phyloP scores from a whole-genome alignment of 2,329 filamentous ascomycete genomes.

The Penicillium sp. region DNA sequence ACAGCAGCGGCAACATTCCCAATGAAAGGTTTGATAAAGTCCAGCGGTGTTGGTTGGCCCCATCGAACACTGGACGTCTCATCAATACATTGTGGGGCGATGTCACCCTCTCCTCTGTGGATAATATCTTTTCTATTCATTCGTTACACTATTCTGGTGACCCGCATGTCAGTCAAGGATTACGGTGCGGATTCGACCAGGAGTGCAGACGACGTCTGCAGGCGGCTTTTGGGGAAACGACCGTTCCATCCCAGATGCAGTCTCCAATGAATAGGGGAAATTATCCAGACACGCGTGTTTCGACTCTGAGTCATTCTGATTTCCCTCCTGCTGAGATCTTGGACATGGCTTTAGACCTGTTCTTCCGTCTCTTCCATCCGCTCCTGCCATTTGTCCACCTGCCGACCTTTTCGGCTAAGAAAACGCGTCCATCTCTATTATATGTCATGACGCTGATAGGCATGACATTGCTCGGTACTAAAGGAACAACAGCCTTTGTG shows the following conservation, averaged over 20 bases:
- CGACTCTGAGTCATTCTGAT: constrained; percentile 28
- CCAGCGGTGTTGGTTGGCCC: constrained; percentile 43
- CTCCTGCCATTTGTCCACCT: constrained; percentile 53
- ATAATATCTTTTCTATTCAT: constrained; percentile 40
- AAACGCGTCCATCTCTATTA: constrained; percentile 46
- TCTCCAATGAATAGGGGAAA: constrained; percentile 16
- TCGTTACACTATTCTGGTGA: constrained; percentile 22
- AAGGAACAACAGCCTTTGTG: constrained; percentile 51
- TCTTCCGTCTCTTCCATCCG: constrained; percentile 53
- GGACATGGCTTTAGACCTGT: constrained; percentile 53
- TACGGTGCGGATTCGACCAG: constrained; percentile 40
- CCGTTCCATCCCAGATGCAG: constrained; percentile 18
- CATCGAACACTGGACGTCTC: constrained; percentile 38
- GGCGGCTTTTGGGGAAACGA: constrained; percentile 33
- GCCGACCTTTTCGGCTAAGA: constrained; percentile 51
- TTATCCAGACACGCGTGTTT: constrained; percentile 21
- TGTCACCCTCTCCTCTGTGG: constrained; percentile 34
- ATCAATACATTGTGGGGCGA: constrained; percentile 45
- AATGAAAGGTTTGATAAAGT: constrained; percentile 44
- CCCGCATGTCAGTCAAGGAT: constrained; percentile 29
- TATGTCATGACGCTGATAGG: constrained; percentile 54
- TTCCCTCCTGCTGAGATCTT: constrained; percentile 53
- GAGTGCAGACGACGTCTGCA: constrained; percentile 42
- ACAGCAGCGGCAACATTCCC: constrained; percentile 32
- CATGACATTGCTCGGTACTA: constrained; percentile 51